Evolutionary conservation across 2,329 filamentous ascomycete genomes (phyloP), one percentile per base, ranked within the genome.

Genomic region (Colletotrichum brevisporum): DNA sequence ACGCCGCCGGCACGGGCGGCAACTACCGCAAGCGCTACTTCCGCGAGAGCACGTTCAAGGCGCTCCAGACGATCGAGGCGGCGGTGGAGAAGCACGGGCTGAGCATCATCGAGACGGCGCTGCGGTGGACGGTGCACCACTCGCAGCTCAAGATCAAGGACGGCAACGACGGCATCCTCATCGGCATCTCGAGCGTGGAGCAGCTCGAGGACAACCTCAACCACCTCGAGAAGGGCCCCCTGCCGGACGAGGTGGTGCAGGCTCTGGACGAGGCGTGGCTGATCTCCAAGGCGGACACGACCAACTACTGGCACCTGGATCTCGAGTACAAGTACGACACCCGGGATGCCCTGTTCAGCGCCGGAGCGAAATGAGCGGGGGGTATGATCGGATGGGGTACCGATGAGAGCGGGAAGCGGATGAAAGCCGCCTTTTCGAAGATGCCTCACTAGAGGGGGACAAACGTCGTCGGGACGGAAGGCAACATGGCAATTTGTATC

Each of bases 181-280:
- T 91, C 57, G 89, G 89, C 43, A 83, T 89, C 58, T 89, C 87
- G 64, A 88, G 83, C 73, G 79, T 86, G 55, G 81, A 83, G 59
- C 89, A 91, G 79, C 81, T 91, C 41, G 83, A 86, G 74, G 80
- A 83, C 71, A 91, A 91, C 77, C 80, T 91, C 61, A 80, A 85
- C 65, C 81, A 85, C 70, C 76, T 91, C 36, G 88, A 90, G 77
- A 89, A 89, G 86, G 91, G 93, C 0, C 92, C 93, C 1, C 81
- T 97, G 71, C 93, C 93, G 0, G 88, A 92, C 13, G 92, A 94
- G 27, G 91, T 97, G 16, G 86, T 97, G 10, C 80, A 90, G 76
- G 90, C 88, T 13, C 82, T 97, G 67, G 93, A 97, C 73, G 83
- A 93, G 79, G 94, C 92, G 4, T 97, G 94, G 94, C 72, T 85